A percentile compares a stretch with the other conserved stretches of the same genome.
Conservation (phyloP, 371 early-diverging fungal species). For the Dichotomocladium elegans region DNA sequence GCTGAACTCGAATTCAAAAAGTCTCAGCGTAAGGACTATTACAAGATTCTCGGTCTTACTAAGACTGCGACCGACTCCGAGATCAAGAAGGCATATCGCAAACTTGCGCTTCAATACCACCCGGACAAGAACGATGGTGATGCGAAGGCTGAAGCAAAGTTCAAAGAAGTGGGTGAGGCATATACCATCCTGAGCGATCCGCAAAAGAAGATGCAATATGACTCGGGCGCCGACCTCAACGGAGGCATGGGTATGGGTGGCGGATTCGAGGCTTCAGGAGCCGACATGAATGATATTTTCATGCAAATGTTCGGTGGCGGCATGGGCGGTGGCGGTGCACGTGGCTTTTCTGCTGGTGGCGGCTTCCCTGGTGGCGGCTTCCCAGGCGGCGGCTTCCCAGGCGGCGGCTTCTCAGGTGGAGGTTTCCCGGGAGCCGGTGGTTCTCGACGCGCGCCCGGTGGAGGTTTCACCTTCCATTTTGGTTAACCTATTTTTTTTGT, state of each 20-base stretch:
- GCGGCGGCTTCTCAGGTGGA: conserved; percentile 18
- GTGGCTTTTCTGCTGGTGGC: conserved; percentile 4
- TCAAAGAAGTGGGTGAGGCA: conserved; percentile 84
- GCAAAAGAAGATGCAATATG: conserved; percentile 75
- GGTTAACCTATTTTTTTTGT: conserved; percentile 43
- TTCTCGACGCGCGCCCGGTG: conserved; percentile 23
- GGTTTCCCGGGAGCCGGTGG: conserved; percentile 19
- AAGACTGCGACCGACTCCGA: conserved; percentile 77
- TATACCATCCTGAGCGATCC: conserved; percentile 77
- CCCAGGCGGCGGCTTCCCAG: conserved; percentile 31
- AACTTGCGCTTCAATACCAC: conserved; percentile 78
- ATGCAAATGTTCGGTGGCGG: conserved; percentile 60
- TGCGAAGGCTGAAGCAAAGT: conserved; percentile 66
- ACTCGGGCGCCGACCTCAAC: conserved; percentile 77
- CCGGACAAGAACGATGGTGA: conserved; percentile 80
- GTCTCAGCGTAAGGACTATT: conserved; percentile 87
- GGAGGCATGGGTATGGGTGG: conserved; percentile 53
- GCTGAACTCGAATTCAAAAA: conserved; percentile 74
- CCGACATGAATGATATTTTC: conserved; percentile 63
- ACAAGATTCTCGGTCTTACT: conserved; percentile 88
- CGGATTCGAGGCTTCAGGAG: conserved; percentile 49
- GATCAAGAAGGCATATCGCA: conserved; percentile 93
- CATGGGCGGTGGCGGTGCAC: conserved; percentile 27
- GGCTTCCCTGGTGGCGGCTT: conserved; percentile 29
- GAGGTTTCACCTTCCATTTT: conserved; percentile 47